Base-by-base conservation (phyloP, 108 stramenopile genomes). In the Skeletonema menzelii region DNA sequence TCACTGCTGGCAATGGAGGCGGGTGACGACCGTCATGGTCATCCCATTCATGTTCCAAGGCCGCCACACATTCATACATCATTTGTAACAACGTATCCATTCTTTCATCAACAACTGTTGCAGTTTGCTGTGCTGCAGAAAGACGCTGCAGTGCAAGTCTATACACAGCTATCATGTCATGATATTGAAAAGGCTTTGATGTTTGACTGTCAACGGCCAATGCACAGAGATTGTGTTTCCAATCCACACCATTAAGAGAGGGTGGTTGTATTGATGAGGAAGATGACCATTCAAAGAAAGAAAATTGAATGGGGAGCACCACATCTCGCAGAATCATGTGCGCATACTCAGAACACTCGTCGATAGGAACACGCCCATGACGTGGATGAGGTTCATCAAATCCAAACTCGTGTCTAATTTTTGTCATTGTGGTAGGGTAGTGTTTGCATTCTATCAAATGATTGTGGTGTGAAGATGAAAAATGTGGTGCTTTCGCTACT, bases 331-430 rank as follows among this genome's bases (percentile, higher is more conserved):
- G 34, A 19, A 95, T 65, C 59, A 67, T 63, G 34, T 66, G 60
- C 3, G 88, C 86, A 69, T 95, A 95, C 13, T 84, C 74, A 20
- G 87, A 70, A 56, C 82, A 77, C 59, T 88, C 70, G 13, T 86
- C 82, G 10, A 64, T 75, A 7, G 85, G 86, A 0, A 95, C 90
- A 13, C 94, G 87, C 20, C 94, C 94, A 81, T 89, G 89, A 30
- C 94, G 72, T 28, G 94, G 94, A 83, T 95, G 94, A 8, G 94
- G 90, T 83, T 95, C 94, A 13, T 88, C 87, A 76, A 91, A 95
- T 27, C 94, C 94, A 83, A 86, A 95, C 80, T 95, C 94, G 27
- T 72, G 79, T 17, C 94, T 77, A 12, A 72, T 63, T 66, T 83
- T 83, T n/a, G 84, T 72, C 94, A 95, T 95, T 62, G 89, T 82